These are phyloP conservation scores for Citrus australasica DNA, from an alignment of 345 rosid genomes.

Conservation along the genomic window DNA sequence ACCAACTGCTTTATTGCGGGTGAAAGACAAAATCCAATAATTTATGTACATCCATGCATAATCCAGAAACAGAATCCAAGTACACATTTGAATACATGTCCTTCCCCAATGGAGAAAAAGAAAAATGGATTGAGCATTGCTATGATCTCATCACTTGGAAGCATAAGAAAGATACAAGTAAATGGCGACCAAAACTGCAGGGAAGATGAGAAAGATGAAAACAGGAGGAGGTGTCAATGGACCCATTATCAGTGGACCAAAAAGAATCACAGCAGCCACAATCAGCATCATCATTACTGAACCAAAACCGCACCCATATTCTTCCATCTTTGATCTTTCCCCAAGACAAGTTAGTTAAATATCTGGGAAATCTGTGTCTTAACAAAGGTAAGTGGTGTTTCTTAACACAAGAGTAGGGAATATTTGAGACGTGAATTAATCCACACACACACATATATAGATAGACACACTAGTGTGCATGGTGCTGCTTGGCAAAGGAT, in stretches of 20 bases:
- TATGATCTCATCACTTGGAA: slow-evolving; percentile 13
- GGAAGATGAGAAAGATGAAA: slow-evolving; percentile 19
- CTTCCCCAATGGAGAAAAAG: neutral
- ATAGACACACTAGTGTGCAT: too few species aligned
- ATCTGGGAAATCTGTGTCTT: neutral
- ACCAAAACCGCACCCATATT: slow-evolving; percentile 20
- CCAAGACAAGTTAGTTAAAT: too few species aligned
- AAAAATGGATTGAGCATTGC: too few species aligned
- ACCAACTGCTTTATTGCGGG: neutral
- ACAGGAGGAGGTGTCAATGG: slow-evolving; percentile 28
- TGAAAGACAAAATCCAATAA: neutral
- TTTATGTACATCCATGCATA: neutral
- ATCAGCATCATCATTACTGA: slow-evolving; percentile 21
- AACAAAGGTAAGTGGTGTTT: neutral
- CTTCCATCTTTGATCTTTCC: slow-evolving; percentile 19
- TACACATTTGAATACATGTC: neutral
- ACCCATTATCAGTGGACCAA: slow-evolving; percentile 28
- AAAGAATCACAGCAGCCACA: slow-evolving; percentile 22
- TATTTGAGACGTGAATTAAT: too few species aligned
- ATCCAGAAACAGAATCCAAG: neutral
- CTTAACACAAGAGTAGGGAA: neutral
- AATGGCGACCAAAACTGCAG: slow-evolving; percentile 21
- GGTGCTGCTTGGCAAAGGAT: too few species aligned
- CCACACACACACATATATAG: too few species aligned
- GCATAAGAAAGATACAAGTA: slow-evolving; percentile 18